Evolutionary conservation across 2,329 filamentous ascomycete species (phyloP).

Genomic region (Fusarium gaditjirri): DNA sequence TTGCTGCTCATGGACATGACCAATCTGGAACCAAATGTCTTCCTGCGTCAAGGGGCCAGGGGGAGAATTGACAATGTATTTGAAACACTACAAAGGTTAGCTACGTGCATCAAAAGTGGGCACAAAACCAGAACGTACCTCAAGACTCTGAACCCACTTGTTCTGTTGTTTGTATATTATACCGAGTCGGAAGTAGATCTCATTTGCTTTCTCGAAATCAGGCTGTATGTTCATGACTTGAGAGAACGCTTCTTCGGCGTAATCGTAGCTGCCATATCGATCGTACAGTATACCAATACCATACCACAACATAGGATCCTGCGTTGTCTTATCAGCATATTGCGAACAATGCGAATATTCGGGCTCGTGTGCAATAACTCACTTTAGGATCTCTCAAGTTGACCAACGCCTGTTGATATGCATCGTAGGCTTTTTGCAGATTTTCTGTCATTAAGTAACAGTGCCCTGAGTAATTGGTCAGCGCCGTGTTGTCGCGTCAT

Average conservation of each 20-base stretch:
- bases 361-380: slow-evolving; percentile 40
- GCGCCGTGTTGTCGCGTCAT: slow-evolving; percentile 13
- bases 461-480: slow-evolving; percentile 71
- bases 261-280: slow-evolving; percentile 93
- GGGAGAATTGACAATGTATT: slow-evolving; percentile 94
- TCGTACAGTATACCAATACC: slow-evolving; percentile 98
- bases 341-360: background rate
- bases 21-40: slow-evolving; percentile 99
- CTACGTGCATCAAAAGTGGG: background rate
- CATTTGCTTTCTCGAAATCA: slow-evolving; percentile 97
- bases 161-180: slow-evolving; percentile 99
- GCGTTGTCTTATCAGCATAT: slow-evolving; percentile 17
- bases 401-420: slow-evolving; percentile 94
- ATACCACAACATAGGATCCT: slow-evolving; percentile 99
- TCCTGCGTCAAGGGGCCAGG: slow-evolving; percentile 94
- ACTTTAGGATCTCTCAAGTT: slow-evolving; percentile 95
- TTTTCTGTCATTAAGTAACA: slow-evolving; percentile 99
- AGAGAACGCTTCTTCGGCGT: slow-evolving; percentile 97
- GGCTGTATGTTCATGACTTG: slow-evolving; percentile 99
- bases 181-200: slow-evolving; percentile 98
- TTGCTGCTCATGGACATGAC: slow-evolving; percentile 97
- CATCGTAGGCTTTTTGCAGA: slow-evolving; percentile 93
- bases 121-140: slow-evolving; percentile 66
- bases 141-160: slow-evolving; percentile 90
- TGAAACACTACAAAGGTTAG: slow-evolving; percentile 79